Evolutionary conservation across 2,329 filamentous ascomycete species (phyloP).

Genomic region (Colletotrichum sp.): DNA sequence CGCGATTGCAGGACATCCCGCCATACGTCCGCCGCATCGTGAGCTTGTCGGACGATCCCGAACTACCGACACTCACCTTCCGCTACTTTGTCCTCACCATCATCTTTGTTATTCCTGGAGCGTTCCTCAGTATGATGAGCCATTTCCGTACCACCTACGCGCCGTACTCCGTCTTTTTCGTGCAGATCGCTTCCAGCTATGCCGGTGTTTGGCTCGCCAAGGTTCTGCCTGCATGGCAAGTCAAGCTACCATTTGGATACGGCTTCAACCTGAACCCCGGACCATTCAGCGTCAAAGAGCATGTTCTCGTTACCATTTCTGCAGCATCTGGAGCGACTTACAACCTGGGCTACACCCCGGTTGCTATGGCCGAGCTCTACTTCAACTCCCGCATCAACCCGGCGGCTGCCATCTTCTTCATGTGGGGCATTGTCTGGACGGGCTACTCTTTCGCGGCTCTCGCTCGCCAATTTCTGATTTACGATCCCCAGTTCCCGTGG

Average conservation of each 20-base stretch:
- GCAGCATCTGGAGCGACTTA: slow-evolving; percentile 58
- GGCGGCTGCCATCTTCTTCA: slow-evolving; percentile 63
- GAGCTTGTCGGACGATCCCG: slow-evolving; percentile 45
- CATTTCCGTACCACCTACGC: slow-evolving; percentile 35
- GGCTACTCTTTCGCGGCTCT: slow-evolving; percentile 65
- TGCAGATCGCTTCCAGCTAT: slow-evolving; percentile 63
- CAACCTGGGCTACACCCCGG: slow-evolving; percentile 34
- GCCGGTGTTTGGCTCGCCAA: slow-evolving; percentile 57
- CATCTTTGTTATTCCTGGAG: slow-evolving; percentile 59
- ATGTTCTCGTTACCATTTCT: slow-evolving; percentile 53
- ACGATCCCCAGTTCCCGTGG: slow-evolving; percentile 54
- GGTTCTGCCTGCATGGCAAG: slow-evolving; percentile 50
- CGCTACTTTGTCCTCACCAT: slow-evolving; percentile 63
- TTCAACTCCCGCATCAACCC: slow-evolving; percentile 58
- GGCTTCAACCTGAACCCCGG: slow-evolving; percentile 55
- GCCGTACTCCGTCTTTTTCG: slow-evolving; percentile 35
- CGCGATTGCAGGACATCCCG: slow-evolving; percentile 58
- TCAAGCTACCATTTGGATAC: slow-evolving; percentile 51
- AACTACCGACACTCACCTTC: slow-evolving; percentile 60
- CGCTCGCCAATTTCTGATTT: slow-evolving; percentile 61
- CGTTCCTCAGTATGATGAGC: slow-evolving; percentile 55
- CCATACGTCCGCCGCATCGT: slow-evolving; percentile 35
- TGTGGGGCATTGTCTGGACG: slow-evolving; percentile 61
- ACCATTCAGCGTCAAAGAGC: slow-evolving; percentile 51
- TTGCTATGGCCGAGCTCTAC: slow-evolving; percentile 57